Base-by-base conservation (phyloP, 148 eudicot genomes). In the Dianthus caryophyllus region DNA sequence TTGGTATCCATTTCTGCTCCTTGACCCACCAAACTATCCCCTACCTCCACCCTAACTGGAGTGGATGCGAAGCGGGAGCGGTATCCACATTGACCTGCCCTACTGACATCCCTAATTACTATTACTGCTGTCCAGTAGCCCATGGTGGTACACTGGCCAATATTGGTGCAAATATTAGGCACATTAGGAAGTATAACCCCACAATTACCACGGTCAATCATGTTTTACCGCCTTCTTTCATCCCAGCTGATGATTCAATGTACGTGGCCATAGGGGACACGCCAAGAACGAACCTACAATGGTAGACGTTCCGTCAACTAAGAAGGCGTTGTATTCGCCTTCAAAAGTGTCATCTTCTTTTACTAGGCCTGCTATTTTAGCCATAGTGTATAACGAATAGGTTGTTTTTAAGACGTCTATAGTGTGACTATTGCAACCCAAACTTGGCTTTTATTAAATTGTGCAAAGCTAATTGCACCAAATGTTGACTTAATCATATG, bases 131-230 rank as follows among this genome's bases (percentile, higher is more conserved):
- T 48, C 97, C 97, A 51, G 89, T 85, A 6, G 97, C 96, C 97
- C 97, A 91, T 26, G 87, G 86, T n/a, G 97, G 97, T 52, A 92
- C 97, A 70, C 90, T 92, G 9, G 85, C 71, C 69, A 92, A 70
- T 3, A 92, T 51, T 21, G 97, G 97, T 50, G 78, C 75, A 50
- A 92, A 87, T 54, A 88, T 85, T 46, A 92, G 14, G 0, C 93
- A 85, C 25, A 84, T 2, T 0, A 85, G 64, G 66, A 92, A 92
- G 73, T 92, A 92, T 0, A 78, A 15, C 21, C 89, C 88, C 0
- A 92, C 73, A 24, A 92, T 54, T 30, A 89, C 80, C 2, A 90
- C 97, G 0, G 97, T 92, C 30, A 92, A 18, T 64, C 97, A 96
- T 0, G 96, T 92, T 61, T 93, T 75, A 0, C 97, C 97, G 0